These are phyloP conservation scores for Periconia sp. DNA, from an alignment of 2,329 filamentous ascomycete genomes.

Conservation along the genomic window DNA sequence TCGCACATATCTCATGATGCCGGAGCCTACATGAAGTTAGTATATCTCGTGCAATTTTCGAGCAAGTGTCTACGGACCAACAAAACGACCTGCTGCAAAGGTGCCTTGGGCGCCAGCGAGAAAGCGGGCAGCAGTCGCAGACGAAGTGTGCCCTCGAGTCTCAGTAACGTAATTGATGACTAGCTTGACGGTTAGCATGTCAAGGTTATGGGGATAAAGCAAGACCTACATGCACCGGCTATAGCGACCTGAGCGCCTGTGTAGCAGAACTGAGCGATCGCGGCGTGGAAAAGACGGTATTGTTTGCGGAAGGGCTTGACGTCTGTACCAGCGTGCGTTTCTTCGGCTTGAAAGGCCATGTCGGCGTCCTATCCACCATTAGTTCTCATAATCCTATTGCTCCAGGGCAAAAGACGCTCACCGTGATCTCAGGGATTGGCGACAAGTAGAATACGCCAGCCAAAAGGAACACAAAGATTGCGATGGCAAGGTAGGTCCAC, in stretches of 20 bases:
- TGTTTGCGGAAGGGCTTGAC: conserved; percentile 63
- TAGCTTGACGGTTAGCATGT: conserved; percentile 33
- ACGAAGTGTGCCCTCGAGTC: conserved; percentile 38
- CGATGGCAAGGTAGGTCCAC: conserved; percentile 69
- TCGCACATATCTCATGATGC: conserved; percentile 70
- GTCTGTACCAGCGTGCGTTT: conserved; percentile 44
- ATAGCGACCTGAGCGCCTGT: conserved; percentile 72
- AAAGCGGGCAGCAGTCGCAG: conserved; percentile 68
- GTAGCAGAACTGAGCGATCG: conserved; percentile 80
- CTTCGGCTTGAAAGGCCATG: conserved; percentile 60
- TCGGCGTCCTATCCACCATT: conserved; percentile 46
- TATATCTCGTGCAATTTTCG: too few relatives aligned
- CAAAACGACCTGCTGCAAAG: conserved; percentile 76
- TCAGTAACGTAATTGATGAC: conserved; percentile 59
- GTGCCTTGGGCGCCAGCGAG: conserved; percentile 75
- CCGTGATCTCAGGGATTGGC: conserved; percentile 61
- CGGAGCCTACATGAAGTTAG: too few relatives aligned
- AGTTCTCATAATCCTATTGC: background rate
- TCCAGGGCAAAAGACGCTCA: conserved; percentile 6
- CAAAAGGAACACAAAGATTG: conserved; percentile 63
- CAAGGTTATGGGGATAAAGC: conserved; percentile 62
- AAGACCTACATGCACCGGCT: conserved; percentile 43
- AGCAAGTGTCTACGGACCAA: too few relatives aligned
- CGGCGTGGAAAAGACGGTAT: conserved; percentile 77
- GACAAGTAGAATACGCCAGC: conserved; percentile 65